These are phyloP conservation scores for Mycogone perniciosa DNA, from an alignment of 2,329 filamentous ascomycete genomes.

Conservation along the genomic window DNA sequence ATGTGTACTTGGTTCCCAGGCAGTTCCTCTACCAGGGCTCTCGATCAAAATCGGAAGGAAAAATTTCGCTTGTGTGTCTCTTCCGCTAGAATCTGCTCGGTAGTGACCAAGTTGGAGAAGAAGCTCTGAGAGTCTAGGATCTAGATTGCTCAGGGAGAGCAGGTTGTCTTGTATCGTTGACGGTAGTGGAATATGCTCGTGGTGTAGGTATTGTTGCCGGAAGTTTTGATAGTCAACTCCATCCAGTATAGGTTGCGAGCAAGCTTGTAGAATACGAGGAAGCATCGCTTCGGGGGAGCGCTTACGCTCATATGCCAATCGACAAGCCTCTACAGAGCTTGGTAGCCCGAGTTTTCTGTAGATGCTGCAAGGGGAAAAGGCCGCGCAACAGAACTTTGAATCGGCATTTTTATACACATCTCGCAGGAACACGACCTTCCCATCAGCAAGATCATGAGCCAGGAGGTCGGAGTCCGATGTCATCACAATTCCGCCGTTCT, in stretches of 20 bases:
- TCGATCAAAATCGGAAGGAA: constrained; percentile 62
- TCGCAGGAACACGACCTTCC: constrained; percentile 61
- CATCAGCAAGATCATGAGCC: constrained; percentile 62
- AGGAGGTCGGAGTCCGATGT: constrained; percentile 87
- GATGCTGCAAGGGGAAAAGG: constrained; percentile 31
- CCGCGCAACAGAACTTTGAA: constrained; percentile 19
- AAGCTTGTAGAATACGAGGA: constrained; percentile 24
- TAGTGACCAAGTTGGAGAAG: constrained; percentile 25
- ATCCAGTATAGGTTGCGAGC: constrained; percentile 18
- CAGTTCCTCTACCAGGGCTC: constrained; percentile 46
- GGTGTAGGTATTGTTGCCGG: constrained; percentile 25
- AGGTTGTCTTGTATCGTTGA: constrained; percentile 5
- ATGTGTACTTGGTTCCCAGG: constrained; percentile 48
- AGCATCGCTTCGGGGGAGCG: constrained; percentile 23
- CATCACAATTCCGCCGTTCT: constrained; percentile 52
- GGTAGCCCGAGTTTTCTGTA: constrained; percentile 37
- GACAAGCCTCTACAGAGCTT: constrained; percentile 20
- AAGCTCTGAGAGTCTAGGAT: constrained; percentile 35
- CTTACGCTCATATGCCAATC: constrained; percentile 32
- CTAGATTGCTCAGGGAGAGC: constrained; percentile 21
- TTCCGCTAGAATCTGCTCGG: not conserved
- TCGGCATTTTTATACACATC: constrained; percentile 45
- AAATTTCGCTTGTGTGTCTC: constrained; percentile 33
- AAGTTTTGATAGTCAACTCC: constrained; percentile 23
- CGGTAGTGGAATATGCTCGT: constrained; percentile 18